These are phyloP conservation scores for Plasmodium gallinaceum DNA, from an alignment of 169 alveolate genomes.

Conservation along the genomic window DNA sequence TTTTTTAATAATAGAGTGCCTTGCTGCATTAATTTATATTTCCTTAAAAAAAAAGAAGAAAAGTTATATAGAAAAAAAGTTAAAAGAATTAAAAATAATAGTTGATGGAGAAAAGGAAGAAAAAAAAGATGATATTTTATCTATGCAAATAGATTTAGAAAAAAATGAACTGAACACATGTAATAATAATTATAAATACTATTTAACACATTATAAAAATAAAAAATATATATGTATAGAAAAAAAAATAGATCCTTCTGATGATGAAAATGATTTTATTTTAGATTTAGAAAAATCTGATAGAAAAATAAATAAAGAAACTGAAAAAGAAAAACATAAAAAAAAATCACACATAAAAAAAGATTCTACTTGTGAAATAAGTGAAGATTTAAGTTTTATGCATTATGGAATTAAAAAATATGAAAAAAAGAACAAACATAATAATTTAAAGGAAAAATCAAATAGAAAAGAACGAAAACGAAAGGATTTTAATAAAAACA, in stretches of 20 bases:
- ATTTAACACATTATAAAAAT: constrained; percentile 59
- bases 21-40: constrained; percentile 31
- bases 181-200: constrained; percentile 47
- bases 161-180: constrained; percentile 54
- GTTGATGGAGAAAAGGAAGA: constrained; percentile 20
- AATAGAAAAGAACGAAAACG: background rate
- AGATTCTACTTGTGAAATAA: background rate
- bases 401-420: constrained; percentile 65
- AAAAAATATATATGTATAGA: constrained; percentile 72
- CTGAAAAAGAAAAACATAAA: background rate
- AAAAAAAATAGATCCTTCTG: constrained; percentile 51
- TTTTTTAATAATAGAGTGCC: constrained; percentile 32
- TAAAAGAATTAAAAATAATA: constrained; percentile 33
- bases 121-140: constrained; percentile 31
- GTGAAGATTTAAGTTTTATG: constrained; percentile 57
- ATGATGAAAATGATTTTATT: constrained; percentile 9
- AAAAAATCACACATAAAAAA: background rate
- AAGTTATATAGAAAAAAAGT: constrained; percentile 45
- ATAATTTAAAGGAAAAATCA: constrained; percentile 2
- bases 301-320: constrained; percentile 1
- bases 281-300: background rate
- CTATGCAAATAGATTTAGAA: constrained; percentile 67
- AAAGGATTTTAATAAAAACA: background rate
- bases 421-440: constrained; percentile 17
- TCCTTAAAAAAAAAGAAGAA: constrained; percentile 44